Conservation (phyloP, 2,329 filamentous ascomycete species). For the Diaporthe vaccinii region DNA sequence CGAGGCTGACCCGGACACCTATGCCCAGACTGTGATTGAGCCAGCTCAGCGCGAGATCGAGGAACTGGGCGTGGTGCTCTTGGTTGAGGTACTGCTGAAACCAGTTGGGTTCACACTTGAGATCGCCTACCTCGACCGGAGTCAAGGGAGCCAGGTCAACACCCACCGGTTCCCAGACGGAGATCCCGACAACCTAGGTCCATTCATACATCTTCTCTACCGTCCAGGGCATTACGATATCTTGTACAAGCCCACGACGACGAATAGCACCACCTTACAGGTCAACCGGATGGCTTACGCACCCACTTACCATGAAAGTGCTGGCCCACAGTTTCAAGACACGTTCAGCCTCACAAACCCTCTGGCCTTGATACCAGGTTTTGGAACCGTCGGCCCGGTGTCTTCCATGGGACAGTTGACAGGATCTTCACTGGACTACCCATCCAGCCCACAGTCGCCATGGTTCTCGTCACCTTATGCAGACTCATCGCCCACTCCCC, state of each 20-base stretch:
- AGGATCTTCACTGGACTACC: constrained; percentile 48
- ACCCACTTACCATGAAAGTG: constrained; percentile 28
- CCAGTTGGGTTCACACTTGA: constrained; percentile 85
- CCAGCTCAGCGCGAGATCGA: constrained; percentile 88
- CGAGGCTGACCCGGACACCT: constrained; percentile 71
- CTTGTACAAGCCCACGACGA: constrained; percentile 70
- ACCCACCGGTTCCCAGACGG: constrained; percentile 74
- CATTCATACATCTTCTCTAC: constrained; percentile 72
- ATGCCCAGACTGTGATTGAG: constrained; percentile 80
- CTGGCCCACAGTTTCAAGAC: constrained; percentile 41
- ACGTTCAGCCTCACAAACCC: constrained; percentile 56
- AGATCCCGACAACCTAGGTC: constrained; percentile 58
- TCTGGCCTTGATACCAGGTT: constrained; percentile 63
- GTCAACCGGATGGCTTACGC: constrained; percentile 64
- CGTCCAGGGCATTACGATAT: constrained; percentile 93
- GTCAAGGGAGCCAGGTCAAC: constrained; percentile 81
- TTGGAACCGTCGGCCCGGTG: constrained; percentile 47
- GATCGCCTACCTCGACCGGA: constrained; percentile 92
- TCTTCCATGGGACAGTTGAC: constrained; percentile 40
- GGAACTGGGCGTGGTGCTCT: constrained; percentile 83
- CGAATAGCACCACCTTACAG: constrained; percentile 56
- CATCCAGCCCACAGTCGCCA: constrained; percentile 51
- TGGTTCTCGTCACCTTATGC: constrained; percentile 54
- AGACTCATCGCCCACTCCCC: constrained; percentile 46
- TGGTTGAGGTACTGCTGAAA: constrained; percentile 84